Base-by-base conservation (phyloP, 768 basidiomycete species). In the Rhizopogon vulgaris region DNA sequence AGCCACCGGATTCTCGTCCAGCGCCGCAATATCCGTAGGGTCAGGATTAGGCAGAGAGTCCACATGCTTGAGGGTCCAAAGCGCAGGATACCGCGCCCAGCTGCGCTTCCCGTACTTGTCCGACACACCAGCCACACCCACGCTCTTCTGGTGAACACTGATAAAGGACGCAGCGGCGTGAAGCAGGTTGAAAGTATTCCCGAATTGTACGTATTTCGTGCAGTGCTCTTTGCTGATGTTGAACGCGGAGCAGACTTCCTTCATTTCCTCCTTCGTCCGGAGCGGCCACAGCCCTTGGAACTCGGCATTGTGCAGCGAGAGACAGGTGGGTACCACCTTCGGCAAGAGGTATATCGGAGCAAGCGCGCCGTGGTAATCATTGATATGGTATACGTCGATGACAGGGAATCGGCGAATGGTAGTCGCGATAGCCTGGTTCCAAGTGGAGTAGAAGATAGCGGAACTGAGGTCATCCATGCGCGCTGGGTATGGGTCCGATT, bases 211-310 rank as follows among this genome's bases (percentile, higher is more conserved):
- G 63, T 96, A 96, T 78, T 94, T 94, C 48, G 87, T 90, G 74
- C 94, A 96, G 63, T 91, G 78, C 63, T 94, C 93, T 70, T 95
- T 95, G 75, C 88, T 88, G 68, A 96, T 90, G 69, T 95, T 95
- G 79, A 96, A 96, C 3, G 94, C 94, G 3, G 94, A 94, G 67
- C 94, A 96, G 42, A 96, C 94, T 68, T 96, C 94, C 73, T 92
- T 94, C 92, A 94, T 94, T 68, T 96, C 94, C 64, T 94, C 93
- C 74, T 95, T 95, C 36, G 94, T 96, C 41, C 94, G 87, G 24
- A 96, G 78, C 6, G 94, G 90, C 94, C 94, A 95, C 24, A 94
- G 79, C 71, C 94, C 94, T 66, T 96, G 94, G 79, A 96, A 96
- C 69, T 96, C 94, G 62, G 94, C 94, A 59, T 96, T 96, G 76